Evolutionary conservation across 305 asterid species (phyloP).

Genomic region (Fraxinus latifolia): DNA sequence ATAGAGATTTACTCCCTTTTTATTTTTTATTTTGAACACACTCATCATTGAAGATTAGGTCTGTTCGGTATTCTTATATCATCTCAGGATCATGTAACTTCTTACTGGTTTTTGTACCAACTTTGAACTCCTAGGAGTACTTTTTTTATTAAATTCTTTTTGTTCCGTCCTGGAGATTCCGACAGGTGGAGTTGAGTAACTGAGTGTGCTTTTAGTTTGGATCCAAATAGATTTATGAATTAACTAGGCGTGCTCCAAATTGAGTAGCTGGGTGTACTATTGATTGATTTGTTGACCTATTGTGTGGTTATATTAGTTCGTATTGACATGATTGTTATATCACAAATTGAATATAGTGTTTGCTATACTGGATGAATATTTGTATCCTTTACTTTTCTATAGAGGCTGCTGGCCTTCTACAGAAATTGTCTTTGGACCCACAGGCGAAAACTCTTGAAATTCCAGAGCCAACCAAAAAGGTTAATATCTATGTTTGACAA

Average conservation of each 20-base stretch:
- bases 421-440: constrained; percentile 59
- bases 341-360: neutral
- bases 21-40: neutral
- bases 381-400: constrained; percentile 44
- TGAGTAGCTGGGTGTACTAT: neutral
- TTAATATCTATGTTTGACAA: neutral
- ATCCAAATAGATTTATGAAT: neutral
- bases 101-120: neutral
- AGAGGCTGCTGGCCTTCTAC: constrained; percentile 63
- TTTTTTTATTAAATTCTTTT: neutral
- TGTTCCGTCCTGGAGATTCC: neutral
- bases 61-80: neutral
- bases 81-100: neutral
- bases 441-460: constrained; percentile 46
- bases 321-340: neutral
- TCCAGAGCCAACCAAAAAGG: constrained; percentile 52
- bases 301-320: neutral
- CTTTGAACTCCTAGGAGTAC: neutral
- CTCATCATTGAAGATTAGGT: neutral
- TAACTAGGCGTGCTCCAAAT: neutral
- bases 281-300: neutral
- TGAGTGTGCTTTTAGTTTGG: neutral
- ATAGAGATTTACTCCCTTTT: neutral
- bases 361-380: neutral
- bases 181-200: neutral